Percentiles rank a stretch among this genome's conserved stretches.
phyloP scores from a whole-genome alignment of 2,329 filamentous ascomycete species.

The Exophiala xenobiotica region DNA sequence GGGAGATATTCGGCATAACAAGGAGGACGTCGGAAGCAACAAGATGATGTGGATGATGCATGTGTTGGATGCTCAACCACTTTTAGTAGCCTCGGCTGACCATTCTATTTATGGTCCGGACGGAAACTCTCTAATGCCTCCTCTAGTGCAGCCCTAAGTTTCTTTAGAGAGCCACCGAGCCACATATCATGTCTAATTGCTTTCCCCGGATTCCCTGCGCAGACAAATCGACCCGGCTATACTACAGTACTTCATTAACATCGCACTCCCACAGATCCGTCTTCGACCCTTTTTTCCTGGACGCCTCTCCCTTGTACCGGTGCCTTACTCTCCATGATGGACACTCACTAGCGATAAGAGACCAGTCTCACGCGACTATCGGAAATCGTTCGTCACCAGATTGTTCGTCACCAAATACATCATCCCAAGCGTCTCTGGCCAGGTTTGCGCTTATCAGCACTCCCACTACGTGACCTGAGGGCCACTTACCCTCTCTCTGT shows the following conservation, averaged over 20 bases:
- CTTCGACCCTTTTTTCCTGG: no score
- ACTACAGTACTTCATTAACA: not conserved
- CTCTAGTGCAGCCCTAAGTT: no score
- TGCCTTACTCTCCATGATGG: no score
- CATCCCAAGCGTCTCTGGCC: no score
- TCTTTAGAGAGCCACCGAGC: not conserved
- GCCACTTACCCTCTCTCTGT: no score
- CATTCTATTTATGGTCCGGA: not conserved
- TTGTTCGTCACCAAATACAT: no score
- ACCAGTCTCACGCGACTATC: no score
- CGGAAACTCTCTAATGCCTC: not conserved
- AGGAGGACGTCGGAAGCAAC: not conserved
- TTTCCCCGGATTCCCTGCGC: not conserved
- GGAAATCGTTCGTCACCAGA: no score
- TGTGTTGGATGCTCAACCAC: slow-evolving; percentile 3
- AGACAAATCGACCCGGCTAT: not conserved
- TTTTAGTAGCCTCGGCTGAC: not conserved
- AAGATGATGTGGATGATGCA: slow-evolving; percentile 1
- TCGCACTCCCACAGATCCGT: not conserved
- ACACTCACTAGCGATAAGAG: no score
- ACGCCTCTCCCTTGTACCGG: no score
- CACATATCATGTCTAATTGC: not conserved
- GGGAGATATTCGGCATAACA: not conserved
- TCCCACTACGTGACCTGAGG: no score
- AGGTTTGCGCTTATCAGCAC: no score